phyloP scores from a whole-genome alignment of 257 asterid species.

The Coffea eugenioides region DNA sequence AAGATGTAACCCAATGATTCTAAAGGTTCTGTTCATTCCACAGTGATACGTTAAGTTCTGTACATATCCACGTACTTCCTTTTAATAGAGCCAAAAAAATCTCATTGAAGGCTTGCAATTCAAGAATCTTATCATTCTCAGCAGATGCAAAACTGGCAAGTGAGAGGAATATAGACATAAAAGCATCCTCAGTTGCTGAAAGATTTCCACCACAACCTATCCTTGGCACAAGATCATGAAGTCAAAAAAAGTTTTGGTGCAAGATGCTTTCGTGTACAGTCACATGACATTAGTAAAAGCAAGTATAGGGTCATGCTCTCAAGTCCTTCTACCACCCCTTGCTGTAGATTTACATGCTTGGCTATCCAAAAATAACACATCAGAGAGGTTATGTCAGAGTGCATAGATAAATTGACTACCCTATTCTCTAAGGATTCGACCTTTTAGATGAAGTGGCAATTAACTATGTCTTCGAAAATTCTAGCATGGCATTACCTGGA shows the following conservation, averaged over 20 bases:
- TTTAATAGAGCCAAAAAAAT: neutral
- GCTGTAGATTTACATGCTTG: neutral
- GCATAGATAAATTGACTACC: neutral
- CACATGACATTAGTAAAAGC: neutral
- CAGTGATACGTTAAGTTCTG: neutral
- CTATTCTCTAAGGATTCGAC: neutral
- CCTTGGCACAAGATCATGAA: neutral
- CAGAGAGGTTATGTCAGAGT: neutral
- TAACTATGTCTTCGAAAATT: neutral
- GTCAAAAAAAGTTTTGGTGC: neutral
- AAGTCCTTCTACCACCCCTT: neutral
- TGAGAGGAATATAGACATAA: too few relatives aligned
- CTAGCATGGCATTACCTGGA: too few relatives aligned
- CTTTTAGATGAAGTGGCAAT: neutral
- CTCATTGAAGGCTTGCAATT: neutral
- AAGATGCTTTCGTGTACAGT: neutral
- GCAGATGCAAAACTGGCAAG: neutral
- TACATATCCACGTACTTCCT: neutral
- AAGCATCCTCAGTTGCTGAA: neutral
- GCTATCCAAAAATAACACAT: neutral
- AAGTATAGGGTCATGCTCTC: neutral
- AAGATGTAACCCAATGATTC: neutral
- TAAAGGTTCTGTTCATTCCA: neutral
- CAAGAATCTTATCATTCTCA: neutral
- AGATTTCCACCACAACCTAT: neutral